Evolutionary conservation across 2,329 filamentous ascomycete species (phyloP).

Genomic region (Aspergillus pseudoviridinutans): DNA sequence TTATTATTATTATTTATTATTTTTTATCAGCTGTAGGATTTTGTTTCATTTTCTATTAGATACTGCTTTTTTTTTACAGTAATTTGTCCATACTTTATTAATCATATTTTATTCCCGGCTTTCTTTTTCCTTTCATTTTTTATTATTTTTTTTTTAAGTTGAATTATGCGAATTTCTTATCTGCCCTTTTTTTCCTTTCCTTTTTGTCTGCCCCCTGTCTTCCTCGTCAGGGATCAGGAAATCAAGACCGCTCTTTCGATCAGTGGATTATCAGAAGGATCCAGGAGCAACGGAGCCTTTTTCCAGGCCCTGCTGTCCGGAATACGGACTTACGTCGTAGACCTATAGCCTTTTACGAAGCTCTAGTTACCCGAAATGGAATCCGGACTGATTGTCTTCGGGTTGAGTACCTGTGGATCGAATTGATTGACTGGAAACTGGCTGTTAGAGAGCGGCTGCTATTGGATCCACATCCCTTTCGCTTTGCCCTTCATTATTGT

Average conservation of each 20-base stretch:
- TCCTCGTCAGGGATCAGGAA: neutral
- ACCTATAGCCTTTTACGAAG: neutral
- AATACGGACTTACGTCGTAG: neutral
- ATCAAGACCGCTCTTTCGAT: neutral
- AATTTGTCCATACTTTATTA: conserved; percentile 14
- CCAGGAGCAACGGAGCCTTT: neutral
- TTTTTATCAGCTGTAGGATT: conserved; percentile 2
- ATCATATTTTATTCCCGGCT: conserved; percentile 3
- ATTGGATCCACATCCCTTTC: conserved; percentile 22
- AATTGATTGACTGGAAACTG: neutral
- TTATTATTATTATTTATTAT: neutral
- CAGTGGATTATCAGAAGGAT: neutral
- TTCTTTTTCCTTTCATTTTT: conserved; percentile 3
- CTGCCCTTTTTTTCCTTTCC: conserved; percentile 2
- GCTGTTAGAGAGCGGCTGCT: conserved; percentile 1
- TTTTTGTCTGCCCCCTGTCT: neutral
- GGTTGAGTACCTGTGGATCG: neutral
- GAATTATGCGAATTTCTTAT: conserved; percentile 1
- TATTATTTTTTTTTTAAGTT: conserved; percentile 1
- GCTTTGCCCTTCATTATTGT: conserved; percentile 5
- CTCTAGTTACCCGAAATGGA: conserved; percentile 1
- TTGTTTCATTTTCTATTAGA: conserved; percentile 7
- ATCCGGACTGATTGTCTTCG: neutral
- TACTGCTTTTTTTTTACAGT: conserved; percentile 7
- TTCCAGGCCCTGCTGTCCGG: neutral